Conservation (phyloP, 257 asterid species). For the Solanum acaule region DNA sequence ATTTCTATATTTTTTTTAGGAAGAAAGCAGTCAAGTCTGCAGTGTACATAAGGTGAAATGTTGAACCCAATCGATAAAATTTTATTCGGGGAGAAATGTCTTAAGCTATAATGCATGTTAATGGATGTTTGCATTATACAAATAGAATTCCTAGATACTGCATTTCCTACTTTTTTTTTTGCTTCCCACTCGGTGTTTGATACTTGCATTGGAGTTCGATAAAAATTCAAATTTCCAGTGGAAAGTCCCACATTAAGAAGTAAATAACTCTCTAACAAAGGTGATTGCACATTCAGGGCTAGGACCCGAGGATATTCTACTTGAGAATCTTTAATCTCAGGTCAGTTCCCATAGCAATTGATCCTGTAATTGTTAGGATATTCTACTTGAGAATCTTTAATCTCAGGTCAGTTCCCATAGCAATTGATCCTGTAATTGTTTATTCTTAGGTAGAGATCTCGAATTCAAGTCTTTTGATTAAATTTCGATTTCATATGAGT, state of each 20-base stretch:
- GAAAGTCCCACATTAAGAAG: not conserved
- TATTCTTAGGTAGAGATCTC: not conserved
- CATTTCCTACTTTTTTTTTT: not conserved
- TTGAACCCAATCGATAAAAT: not conserved
- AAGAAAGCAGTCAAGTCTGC: not conserved
- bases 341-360: not conserved
- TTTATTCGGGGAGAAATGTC: not conserved
- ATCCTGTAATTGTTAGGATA: not conserved
- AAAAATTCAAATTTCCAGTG: not conserved
- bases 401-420: not conserved
- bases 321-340: not conserved
- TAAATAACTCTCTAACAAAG: not conserved
- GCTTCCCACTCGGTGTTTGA: not conserved
- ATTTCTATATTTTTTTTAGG: not conserved
- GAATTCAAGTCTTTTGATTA: not conserved
- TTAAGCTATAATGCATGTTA: not conserved
- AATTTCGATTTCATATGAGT: not conserved
- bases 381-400: not conserved
- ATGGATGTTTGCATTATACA: not conserved
- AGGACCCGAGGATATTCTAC: not conserved
- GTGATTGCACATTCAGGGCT: not conserved
- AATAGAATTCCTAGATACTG: not conserved
- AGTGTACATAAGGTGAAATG: not conserved
- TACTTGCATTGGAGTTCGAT: not conserved
- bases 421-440: too few relatives aligned